Evolutionary conservation across 305 asterid genomes (phyloP), one percentile per base, ranked within the genome.

Genomic region (Ajuga reptans): DNA sequence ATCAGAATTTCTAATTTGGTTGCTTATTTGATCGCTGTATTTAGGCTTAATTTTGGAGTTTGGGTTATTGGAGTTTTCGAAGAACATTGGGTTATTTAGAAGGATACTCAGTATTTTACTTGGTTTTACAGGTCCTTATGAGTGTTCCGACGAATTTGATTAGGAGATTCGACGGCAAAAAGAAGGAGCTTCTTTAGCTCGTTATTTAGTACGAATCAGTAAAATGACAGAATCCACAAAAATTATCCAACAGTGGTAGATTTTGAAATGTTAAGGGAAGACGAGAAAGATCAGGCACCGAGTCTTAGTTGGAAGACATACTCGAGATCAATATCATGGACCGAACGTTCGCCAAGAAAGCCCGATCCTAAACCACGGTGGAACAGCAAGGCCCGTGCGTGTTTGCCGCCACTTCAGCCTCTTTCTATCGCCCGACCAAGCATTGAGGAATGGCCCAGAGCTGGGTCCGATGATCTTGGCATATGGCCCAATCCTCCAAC

Each of bases 361-460:
- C 60, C 96, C 4, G 81, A 46, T 55, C 42, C 86, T 24, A 87
- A 79, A 72, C 89, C 96, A 16, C 90, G 86, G 64, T 90, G 93
- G 95, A 92, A 88, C 73, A 87, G 91, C 79, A 93, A 89, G 71
- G 97, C 94, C 0, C 80, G 97, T 57, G 97, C 91, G 7, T 89
- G 95, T 76, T 84, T 93, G 86, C 96, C 97, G 0, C 97, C 97
- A 2, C 98, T 92, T 66, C 98, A 90, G 79, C 98, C 96, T 47
- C 91, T 93, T 49, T 86, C 96, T 7, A 80, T 93, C 2, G 60
- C 68, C 37, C 84, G 90, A 11, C 92, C 95, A 1, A 82, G 55
- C 31, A 66, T 79, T 34, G 95, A 93, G 41, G 95, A 87, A 56
- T 93, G 98, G 98, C 98, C 98, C 1, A 83, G 75, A 66, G 94